These are phyloP conservation scores for Acer campestre DNA, from an alignment of 345 rosid species.

Conservation along the genomic window DNA sequence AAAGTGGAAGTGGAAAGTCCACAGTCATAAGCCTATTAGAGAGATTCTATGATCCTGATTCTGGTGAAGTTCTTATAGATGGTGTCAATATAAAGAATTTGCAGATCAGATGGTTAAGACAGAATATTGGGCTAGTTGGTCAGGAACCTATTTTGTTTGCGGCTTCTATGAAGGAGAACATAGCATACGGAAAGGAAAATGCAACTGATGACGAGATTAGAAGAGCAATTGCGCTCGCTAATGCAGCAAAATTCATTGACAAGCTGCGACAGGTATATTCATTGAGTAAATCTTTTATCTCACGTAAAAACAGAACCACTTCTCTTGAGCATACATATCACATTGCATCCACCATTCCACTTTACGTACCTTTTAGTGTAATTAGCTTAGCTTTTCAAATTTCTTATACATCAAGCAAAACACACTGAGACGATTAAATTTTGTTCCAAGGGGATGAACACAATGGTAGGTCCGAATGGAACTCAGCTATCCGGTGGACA, in stretches of 20 bases:
- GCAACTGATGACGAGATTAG: constrained; percentile 59
- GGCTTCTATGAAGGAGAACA: constrained; percentile 55
- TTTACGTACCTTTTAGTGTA: not conserved
- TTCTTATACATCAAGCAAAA: not conserved
- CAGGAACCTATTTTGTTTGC: constrained; percentile 70
- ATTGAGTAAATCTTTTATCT: not conserved
- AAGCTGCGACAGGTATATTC: constrained; percentile 53
- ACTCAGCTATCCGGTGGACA: constrained; percentile 75
- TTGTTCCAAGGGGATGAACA: constrained; percentile 64
- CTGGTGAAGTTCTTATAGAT: constrained; percentile 68
- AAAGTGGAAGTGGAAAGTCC: constrained; percentile 81
- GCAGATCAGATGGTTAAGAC: constrained; percentile 60
- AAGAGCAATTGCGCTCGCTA: constrained; percentile 57
- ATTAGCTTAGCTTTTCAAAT: too few species aligned
- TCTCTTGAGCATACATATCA: not conserved
- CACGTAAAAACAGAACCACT: not conserved
- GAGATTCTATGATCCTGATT: constrained; percentile 72
- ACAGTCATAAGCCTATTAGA: constrained; percentile 67
- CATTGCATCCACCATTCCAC: not conserved
- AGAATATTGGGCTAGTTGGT: constrained; percentile 64
- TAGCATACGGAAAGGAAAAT: constrained; percentile 66
- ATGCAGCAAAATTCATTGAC: constrained; percentile 66
- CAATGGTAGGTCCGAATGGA: constrained; percentile 91
- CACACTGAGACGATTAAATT: not conserved
- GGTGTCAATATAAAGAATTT: constrained; percentile 53